Base-by-base conservation (phyloP, 2,329 filamentous ascomycete genomes). In the Massarina eburnea region DNA sequence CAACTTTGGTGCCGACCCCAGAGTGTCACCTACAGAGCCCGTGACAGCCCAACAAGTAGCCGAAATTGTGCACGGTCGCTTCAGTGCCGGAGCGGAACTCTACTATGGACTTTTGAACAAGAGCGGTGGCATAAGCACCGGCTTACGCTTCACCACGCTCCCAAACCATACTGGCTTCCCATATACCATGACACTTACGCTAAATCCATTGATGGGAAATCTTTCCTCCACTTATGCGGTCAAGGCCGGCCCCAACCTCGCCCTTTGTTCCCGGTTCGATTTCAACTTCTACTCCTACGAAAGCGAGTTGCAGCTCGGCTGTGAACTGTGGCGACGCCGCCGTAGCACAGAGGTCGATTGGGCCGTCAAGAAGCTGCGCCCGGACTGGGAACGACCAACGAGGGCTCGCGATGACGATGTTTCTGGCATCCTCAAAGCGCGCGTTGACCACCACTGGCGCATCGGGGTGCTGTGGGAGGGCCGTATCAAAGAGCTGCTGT, bases 271-370 rank as follows among this genome's bases (percentile, higher is more conserved):
- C 18, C 84, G 88, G 39, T 92, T 97, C 73, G 91, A 95, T 64
- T 99, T 99, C 73, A 99, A 99, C 63, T 88, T 96, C 39, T 97
- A 96, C 73, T 96, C 90, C 67, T 99, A 96, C 75, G 94, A 99
- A 75, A 96, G 90, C 65, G 88, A 94, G 47, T 86, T 96, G 77
- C 86, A 91, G 20, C 81, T 97, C 19, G 94, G 94, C 12, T 89
- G 90, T 74, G 94, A 99, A 73, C 76, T 97, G 34, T 99, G 94
- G 92, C 84, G 89, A 62, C 86, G 83, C 42, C 62, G 66, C 47
- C 57, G 55, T 47, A 61, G 63, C 39, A 66, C 64, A 50, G 71
- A 68, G 54, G 67, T 73, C 41, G 73, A 73, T 21, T 75, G 74
- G 68, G 71, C 72, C 33, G 68, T 70, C 38, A 71, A 72, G 45